These are phyloP conservation scores for Neurospora tetrasperma DNA, from an alignment of 495 filamentous ascomycete genomes.

Conservation along the genomic window DNA sequence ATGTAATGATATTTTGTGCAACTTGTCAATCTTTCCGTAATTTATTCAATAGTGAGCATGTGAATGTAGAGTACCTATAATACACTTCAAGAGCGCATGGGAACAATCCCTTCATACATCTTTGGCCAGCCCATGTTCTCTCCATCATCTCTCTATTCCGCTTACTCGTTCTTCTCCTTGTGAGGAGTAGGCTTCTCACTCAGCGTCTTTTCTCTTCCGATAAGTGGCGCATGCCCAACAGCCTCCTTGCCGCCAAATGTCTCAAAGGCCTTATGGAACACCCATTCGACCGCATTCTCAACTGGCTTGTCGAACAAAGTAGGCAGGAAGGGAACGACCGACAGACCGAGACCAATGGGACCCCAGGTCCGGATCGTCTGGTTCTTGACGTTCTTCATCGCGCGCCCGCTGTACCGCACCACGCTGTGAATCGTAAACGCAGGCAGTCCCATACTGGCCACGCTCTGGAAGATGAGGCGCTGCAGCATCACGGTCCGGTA, in stretches of 20 bases:
- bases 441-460: slow-evolving; percentile 89
- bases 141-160: slow-evolving; percentile 31
- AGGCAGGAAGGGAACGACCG: slow-evolving; percentile 81
- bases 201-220: slow-evolving; percentile 47
- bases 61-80: not conserved
- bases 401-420: slow-evolving; percentile 73
- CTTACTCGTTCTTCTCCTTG: slow-evolving; percentile 53
- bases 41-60: not conserved
- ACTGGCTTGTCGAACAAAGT: slow-evolving; percentile 89
- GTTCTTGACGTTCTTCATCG: slow-evolving; percentile 72
- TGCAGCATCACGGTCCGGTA: slow-evolving; percentile 87
- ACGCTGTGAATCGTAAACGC: slow-evolving; percentile 93
- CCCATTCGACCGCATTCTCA: slow-evolving; percentile 80
- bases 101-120: not conserved
- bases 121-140: not conserved
- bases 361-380: slow-evolving; percentile 65
- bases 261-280: slow-evolving; percentile 70
- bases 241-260: slow-evolving; percentile 52
- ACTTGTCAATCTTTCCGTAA: not conserved
- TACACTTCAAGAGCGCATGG: not conserved
- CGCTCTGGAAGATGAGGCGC: slow-evolving; percentile 75
- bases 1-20: not conserved
- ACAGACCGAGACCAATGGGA: slow-evolving; percentile 83
- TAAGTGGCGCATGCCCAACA: slow-evolving; percentile 41
- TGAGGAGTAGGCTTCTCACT: slow-evolving; percentile 27